phyloP scores from a whole-genome alignment of 2,329 filamentous ascomycete genomes.

The Aspergillus fumigatiaffinis region DNA sequence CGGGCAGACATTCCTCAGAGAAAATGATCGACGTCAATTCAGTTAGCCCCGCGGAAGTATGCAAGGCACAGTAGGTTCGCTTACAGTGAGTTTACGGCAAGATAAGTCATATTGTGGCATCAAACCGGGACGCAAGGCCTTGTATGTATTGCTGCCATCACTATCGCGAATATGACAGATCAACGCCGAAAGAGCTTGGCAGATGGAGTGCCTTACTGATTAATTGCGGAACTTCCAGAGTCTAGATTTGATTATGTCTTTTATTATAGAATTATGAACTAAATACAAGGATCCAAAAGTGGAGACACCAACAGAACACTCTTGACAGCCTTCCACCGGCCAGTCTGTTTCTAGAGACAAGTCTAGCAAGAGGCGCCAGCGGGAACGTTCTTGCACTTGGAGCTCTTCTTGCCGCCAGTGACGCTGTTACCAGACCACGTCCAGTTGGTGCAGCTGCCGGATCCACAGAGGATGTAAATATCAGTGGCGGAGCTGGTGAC shows the following conservation, averaged over 20 bases:
- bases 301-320: neutral
- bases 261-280: no score
- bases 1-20: neutral
- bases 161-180: no score
- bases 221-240: no score
- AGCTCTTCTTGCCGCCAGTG: slow-evolving; percentile 49
- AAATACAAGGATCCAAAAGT: neutral
- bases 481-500: slow-evolving; percentile 33
- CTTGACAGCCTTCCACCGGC: neutral
- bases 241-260: no score
- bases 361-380: slow-evolving; percentile 31
- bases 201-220: no score
- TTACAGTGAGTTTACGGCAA: neutral
- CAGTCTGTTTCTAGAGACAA: no score
- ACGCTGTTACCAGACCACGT: slow-evolving; percentile 49
- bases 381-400: slow-evolving; percentile 42
- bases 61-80: neutral
- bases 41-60: neutral
- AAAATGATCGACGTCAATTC: neutral
- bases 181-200: no score
- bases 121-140: no score
- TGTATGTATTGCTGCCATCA: no score
- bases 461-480: slow-evolving; percentile 55
- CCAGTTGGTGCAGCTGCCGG: slow-evolving; percentile 51
- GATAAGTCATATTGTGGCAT: neutral